A percentile compares a stretch with the other conserved stretches of the same genome.
phyloP scores from a whole-genome alignment of 768 basidiomycete genomes.

The Trichaptum fuscoviolaceum region DNA sequence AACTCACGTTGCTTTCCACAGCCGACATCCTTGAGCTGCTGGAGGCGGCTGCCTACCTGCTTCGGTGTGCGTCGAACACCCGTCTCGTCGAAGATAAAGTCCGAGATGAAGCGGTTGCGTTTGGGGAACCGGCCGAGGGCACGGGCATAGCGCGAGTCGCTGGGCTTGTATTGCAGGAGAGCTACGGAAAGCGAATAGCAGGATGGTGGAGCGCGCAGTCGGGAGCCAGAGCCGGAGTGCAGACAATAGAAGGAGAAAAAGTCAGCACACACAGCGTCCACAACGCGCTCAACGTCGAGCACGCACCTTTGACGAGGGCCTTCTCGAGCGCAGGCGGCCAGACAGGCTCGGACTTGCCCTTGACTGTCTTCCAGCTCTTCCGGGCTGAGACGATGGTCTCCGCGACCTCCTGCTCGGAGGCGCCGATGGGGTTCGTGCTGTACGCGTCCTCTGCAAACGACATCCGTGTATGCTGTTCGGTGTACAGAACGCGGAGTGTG shows the following conservation, averaged over 20 bases:
- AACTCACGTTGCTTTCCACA: constrained; percentile 66
- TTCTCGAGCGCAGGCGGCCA: constrained; percentile 80
- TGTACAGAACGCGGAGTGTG: too few species aligned
- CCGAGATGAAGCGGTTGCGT: constrained; percentile 76
- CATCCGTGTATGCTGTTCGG: neutral
- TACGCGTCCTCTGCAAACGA: neutral
- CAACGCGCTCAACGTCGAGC: constrained; percentile 5
- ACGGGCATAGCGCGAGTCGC: constrained; percentile 67
- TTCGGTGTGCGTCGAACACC: constrained; percentile 69
- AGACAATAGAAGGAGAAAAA: neutral
- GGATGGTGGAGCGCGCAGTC: too few species aligned
- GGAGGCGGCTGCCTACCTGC: constrained; percentile 76
- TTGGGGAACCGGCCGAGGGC: constrained; percentile 72
- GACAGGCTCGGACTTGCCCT: constrained; percentile 63
- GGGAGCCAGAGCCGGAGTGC: neutral
- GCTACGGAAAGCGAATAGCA: neutral
- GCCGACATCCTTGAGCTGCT: constrained; percentile 71
- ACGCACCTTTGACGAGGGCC: constrained; percentile 65
- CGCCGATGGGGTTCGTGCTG: constrained; percentile 1
- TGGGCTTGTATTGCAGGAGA: constrained; percentile 63
- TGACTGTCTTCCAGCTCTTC: constrained; percentile 72
- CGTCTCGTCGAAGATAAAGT: constrained; percentile 65
- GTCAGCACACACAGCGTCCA: neutral
- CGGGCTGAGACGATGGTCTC: constrained; percentile 61
- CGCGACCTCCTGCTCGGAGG: constrained; percentile 42